A percentile compares a stretch with the other conserved stretches of the same genome.
Evolutionary conservation across 2,329 filamentous ascomycete genomes (phyloP).

Genomic region (Madurella fahalii): DNA sequence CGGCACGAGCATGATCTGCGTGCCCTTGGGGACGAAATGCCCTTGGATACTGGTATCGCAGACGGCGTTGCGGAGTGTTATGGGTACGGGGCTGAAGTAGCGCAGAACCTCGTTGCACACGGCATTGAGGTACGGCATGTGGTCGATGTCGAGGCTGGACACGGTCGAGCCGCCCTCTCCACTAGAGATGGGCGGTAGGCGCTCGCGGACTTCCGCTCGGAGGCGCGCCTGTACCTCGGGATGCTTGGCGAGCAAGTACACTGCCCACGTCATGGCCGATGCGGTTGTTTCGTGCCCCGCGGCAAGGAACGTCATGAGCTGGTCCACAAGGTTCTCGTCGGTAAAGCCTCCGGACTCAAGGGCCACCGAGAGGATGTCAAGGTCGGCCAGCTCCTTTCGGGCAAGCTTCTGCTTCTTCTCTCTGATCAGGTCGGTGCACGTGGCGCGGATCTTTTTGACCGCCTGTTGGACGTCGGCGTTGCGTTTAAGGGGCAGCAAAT

Average conservation of each 20-base stretch:
- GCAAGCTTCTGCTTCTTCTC: conserved; percentile 59
- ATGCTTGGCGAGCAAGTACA: conserved; percentile 64
- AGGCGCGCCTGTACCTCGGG: conserved; percentile 63
- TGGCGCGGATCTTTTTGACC: conserved; percentile 55
- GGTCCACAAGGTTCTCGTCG: conserved; percentile 78
- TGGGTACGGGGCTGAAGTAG: conserved; percentile 65
- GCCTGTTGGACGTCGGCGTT: conserved; percentile 62
- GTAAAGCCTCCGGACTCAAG: conserved; percentile 70
- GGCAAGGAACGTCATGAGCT: conserved; percentile 85
- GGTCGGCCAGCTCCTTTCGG: conserved; percentile 47
- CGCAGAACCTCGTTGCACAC: conserved; percentile 75
- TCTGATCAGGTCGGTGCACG: conserved; percentile 64
- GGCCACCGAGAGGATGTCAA: conserved; percentile 78
- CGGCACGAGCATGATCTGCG: conserved; percentile 60
- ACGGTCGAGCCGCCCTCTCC: conserved; percentile 32
- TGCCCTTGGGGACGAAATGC: conserved; percentile 65
- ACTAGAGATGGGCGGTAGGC: conserved; percentile 49
- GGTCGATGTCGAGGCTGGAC: conserved; percentile 59
- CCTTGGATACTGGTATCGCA: conserved; percentile 62
- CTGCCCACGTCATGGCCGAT: conserved; percentile 69
- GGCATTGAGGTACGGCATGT: conserved; percentile 74
- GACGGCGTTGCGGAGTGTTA: conserved; percentile 63
- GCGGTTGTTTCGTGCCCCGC: conserved; percentile 80
- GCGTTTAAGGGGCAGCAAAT: conserved; percentile 61
- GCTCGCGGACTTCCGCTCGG: conserved; percentile 61